Conservation (phyloP, 805 yeast genomes). For the Kluyveromyces nonfermentans region DNA sequence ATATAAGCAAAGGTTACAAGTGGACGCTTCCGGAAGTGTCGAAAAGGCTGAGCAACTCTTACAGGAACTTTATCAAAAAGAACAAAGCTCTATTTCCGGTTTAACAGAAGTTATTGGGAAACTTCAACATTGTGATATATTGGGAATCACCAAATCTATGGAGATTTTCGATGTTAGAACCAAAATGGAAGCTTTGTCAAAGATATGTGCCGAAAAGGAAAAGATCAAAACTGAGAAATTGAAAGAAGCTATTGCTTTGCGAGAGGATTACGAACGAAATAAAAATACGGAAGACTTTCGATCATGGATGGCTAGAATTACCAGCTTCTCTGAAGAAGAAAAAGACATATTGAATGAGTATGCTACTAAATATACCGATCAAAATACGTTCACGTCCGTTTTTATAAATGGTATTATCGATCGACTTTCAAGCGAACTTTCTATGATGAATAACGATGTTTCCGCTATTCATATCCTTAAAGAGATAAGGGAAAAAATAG, state of each 20-base stretch:
- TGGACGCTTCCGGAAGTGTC: constrained; percentile 1
- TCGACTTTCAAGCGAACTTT: constrained; percentile 38
- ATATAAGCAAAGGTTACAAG: constrained; percentile 5
- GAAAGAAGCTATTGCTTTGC: background rate
- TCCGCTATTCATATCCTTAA: constrained; percentile 31
- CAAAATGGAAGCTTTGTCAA: constrained; percentile 13
- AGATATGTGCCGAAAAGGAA: background rate
- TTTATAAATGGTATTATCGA: constrained; percentile 34
- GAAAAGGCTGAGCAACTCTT: background rate
- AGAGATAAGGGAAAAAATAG: constrained; percentile 19
- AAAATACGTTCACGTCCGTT: constrained; percentile 31
- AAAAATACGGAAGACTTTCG: constrained; percentile 20
- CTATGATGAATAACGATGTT: constrained; percentile 30
- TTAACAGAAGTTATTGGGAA: background rate
- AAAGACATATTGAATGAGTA: constrained; percentile 32
- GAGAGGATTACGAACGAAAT: constrained; percentile 1
- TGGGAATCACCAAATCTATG: background rate
- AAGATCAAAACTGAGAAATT: background rate
- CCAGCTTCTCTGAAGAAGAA: constrained; percentile 32
- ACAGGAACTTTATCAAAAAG: constrained; percentile 1
- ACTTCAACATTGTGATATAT: background rate
- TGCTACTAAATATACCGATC: constrained; percentile 32
- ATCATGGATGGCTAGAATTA: constrained; percentile 23
- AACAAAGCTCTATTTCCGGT: background rate
- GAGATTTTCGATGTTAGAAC: constrained; percentile 6